Evolutionary conservation across 129 eudicot species (phyloP).

Genomic region (Dittrichia graveolens): DNA sequence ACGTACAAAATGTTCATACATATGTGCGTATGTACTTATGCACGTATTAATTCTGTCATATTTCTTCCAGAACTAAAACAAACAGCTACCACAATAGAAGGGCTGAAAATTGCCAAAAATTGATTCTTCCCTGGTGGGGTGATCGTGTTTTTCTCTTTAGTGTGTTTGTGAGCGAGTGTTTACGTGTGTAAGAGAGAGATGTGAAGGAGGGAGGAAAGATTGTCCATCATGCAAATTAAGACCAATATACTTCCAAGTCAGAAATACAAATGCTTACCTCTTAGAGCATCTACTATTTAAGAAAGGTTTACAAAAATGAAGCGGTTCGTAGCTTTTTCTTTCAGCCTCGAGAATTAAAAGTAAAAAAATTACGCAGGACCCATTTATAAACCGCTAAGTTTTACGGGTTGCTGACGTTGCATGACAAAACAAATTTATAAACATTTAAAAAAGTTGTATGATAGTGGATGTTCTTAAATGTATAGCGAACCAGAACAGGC

Average conservation of each 20-base stretch:
- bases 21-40: neutral
- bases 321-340: neutral
- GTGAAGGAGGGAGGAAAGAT: neutral
- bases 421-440: neutral
- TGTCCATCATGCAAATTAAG: neutral
- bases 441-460: neutral
- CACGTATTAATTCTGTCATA: neutral
- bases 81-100: neutral
- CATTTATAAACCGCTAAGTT: neutral
- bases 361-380: neutral
- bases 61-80: neutral
- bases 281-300: no score
- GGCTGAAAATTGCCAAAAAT: neutral
- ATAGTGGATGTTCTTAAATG: constrained; percentile 5
- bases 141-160: neutral
- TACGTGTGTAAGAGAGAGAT: neutral
- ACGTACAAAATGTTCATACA: neutral
- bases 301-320: neutral
- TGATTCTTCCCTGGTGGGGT: neutral
- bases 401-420: neutral
- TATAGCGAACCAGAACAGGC: neutral
- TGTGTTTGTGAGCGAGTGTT: neutral
- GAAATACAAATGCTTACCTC: neutral
- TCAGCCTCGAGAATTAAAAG: neutral
- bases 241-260: neutral